A percentile compares a stretch with the other conserved stretches of the same genome.
These are phyloP conservation scores for Tylopilus felleus DNA, from an alignment of 768 basidiomycete genomes.

Conservation along the genomic window DNA sequence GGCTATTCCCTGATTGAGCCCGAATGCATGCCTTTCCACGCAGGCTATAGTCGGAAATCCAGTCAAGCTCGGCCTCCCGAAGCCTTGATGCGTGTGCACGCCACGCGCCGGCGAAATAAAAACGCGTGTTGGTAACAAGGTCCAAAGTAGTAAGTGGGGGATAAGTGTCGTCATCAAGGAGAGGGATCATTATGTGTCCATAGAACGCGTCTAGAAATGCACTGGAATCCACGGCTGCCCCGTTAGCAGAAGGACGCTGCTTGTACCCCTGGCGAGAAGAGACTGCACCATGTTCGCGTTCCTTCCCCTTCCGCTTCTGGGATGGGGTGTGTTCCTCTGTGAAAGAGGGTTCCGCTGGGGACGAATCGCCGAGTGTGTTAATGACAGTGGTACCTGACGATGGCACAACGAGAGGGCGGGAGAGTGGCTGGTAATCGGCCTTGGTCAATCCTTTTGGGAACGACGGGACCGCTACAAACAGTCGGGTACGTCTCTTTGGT, in stretches of 20 bases:
- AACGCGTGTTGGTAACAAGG: conserved; percentile 23
- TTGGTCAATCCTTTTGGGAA: conserved; percentile 22
- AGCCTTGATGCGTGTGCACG: conserved; percentile 13
- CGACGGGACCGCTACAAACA: conserved; percentile 17
- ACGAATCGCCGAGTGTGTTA: not conserved
- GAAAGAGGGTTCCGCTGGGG: not conserved
- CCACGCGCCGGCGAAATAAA: conserved; percentile 22
- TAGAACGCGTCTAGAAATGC: conserved; percentile 11
- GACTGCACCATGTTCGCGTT: conserved; percentile 7
- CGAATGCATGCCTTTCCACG: conserved; percentile 1
- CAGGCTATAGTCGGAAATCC: not conserved
- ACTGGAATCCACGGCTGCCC: not conserved
- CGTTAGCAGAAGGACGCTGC: not conserved
- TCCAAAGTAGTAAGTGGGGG: conserved; percentile 15
- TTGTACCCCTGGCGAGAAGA: not conserved
- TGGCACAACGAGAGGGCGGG: not conserved
- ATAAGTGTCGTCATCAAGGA: conserved; percentile 15
- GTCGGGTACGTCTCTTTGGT: conserved; percentile 8
- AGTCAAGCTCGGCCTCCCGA: conserved; percentile 7
- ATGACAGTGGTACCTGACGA: not conserved
- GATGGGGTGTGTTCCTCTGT: not conserved
- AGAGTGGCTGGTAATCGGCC: conserved; percentile 16
- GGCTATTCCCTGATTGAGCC: not conserved
- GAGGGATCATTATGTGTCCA: conserved; percentile 9
- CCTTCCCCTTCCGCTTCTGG: conserved; percentile 21